Conservation (phyloP, 257 asterid genomes). For the Solanum pinnatisectum region DNA sequence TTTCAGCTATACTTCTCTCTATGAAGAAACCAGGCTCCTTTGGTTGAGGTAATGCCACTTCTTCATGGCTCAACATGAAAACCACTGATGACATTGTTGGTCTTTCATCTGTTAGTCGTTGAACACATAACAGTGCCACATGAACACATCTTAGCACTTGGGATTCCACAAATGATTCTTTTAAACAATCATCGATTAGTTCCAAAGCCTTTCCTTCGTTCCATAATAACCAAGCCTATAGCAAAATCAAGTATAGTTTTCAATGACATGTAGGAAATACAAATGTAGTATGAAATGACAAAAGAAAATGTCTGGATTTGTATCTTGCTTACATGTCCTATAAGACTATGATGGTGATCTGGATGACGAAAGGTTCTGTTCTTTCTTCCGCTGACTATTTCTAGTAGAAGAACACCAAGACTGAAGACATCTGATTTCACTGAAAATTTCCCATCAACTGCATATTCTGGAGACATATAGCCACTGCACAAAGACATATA, state of each 20-base stretch:
- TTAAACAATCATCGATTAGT: slow-evolving; percentile 22
- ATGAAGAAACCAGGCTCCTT: slow-evolving; percentile 35
- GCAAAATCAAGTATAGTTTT: not conserved
- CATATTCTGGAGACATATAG: slow-evolving; percentile 44
- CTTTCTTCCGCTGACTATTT: slow-evolving; percentile 36
- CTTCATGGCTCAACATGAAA: slow-evolving; percentile 28
- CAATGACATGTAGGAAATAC: not conserved
- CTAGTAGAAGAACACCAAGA: slow-evolving; percentile 35
- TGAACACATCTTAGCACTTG: slow-evolving; percentile 34
- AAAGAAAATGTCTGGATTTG: not conserved
- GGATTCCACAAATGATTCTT: slow-evolving; percentile 4
- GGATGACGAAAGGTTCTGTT: slow-evolving; percentile 16
- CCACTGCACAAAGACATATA: slow-evolving; percentile 22
- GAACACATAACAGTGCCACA: slow-evolving; percentile 34
- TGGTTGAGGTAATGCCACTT: slow-evolving; percentile 19
- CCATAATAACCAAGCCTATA: slow-evolving; percentile 39
- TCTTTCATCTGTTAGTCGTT: slow-evolving; percentile 18
- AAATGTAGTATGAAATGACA: not conserved
- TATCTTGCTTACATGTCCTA: slow-evolving; percentile 25
- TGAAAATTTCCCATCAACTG: slow-evolving; percentile 32
- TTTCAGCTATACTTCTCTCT: slow-evolving; percentile 1
- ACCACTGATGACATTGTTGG: slow-evolving; percentile 28
- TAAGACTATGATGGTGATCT: slow-evolving; percentile 19
- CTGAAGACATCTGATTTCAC: slow-evolving; percentile 35
- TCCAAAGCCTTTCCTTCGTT: slow-evolving; percentile 11